Evolutionary conservation across 495 filamentous ascomycete genomes (phyloP), one percentile per base, ranked within the genome.

Genomic region (Cairneyella variabilis): DNA sequence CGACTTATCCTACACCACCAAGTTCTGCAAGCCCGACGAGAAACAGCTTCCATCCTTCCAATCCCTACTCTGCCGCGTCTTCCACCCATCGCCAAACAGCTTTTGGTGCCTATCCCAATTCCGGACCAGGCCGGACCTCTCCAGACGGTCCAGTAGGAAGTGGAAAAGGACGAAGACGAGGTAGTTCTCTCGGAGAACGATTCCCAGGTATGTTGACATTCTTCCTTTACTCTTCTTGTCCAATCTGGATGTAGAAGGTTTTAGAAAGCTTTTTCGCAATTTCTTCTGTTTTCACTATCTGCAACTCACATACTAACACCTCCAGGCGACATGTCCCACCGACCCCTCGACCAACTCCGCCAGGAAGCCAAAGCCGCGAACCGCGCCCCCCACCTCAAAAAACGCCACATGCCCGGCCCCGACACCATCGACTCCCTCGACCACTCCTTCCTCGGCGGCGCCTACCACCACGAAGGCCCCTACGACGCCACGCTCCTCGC

Each of bases 381-480:
- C 51, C 79, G 82, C 16, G 66, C 79, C 2, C 81, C 77, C 0
- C 83, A 85, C 63, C 75, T 88, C 2, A 75, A 79, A 7, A 80
- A 79, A 55, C 82, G 76, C 45, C 79, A 80, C 46, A 72, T 85
- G 10, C 82, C 88, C 14, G 79, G 83, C 26, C 71, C 88, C 0
- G 93, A 98, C 62, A 74, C 75, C 11, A 90, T 98, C 58, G 93
- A 98, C 67, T 65, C 75, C 2, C 78, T 98, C 0, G 93, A 96
- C 59, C 69, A 73, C 46, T 66, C 72, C 1, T 62, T 65, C 7
- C 69, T 83, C 1, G 72, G 75, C 16, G 69, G 66, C 7, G 68
- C 73, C 2, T 97, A 95, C 62, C 93, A 98, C 65, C 93, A 98
- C 59, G 88, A 87, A 51, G 93, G 93, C 0, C 93, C 93, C 0